Base-by-base conservation (phyloP, 2,329 filamentous ascomycete genomes). In the Aspergillus sp. region DNA sequence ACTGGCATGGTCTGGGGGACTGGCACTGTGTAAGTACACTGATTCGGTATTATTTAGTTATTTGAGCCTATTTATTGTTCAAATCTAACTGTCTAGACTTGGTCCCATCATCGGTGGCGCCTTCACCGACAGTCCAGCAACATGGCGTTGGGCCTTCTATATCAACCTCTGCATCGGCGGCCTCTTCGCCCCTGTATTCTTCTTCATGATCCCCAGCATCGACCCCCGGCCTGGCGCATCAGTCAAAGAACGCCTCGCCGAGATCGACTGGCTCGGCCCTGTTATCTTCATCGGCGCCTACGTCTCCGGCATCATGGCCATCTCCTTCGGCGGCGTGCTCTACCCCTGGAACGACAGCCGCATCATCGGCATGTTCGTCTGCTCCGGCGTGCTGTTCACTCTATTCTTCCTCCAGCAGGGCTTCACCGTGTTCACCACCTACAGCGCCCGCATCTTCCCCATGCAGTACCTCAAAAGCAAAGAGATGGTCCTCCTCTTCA, bases 301-400 rank as follows among this genome's bases (percentile, higher is more conserved):
- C 34, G 64, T 73, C 1, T 68, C 69, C 7, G 61, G 80, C 27
- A 70, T 81, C 27, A 76, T 86, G 70, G 81, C 76, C 3, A 76
- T 84, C 59, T 75, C 74, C 51, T 82, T 84, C 44, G 83, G 81
- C 8, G 83, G 83, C 1, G 68, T 70, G 1, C 40, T 76, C 8
- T 86, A 77, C 51, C 62, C 72, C 0, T 86, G 83, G 82, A 66
- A 70, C 46, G 75, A 70, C 11, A 73, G 71, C 0, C 20, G 8
- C 12, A 54, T 56, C 5, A 60, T 60, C n/a, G 51, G 20, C 3
- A 45, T 59, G 6, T 83, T 82, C 63, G 70, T 80, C 13, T 66
- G 80, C 2, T 79, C 78, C 19, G 79, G 72, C 1, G 69, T 81
- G 0, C 64, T 80, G 0, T 70, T 79, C 40, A 66, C 79, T 37